Conservation (phyloP, 2,329 filamentous ascomycete species). For the Cladophialophora carrionii region DNA sequence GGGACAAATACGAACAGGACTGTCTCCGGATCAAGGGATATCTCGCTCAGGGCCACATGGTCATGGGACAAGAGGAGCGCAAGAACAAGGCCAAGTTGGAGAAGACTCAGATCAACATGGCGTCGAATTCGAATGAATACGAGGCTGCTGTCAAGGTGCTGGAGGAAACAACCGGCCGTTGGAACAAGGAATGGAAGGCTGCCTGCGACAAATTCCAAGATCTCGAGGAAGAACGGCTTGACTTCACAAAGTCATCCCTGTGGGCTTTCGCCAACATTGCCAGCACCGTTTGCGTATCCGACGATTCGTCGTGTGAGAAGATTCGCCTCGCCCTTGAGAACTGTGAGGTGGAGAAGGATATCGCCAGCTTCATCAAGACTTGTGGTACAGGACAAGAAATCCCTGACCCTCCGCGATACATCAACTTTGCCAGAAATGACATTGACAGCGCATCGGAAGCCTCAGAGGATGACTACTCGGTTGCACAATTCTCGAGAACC, state of each 20-base stretch:
- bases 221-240: constrained; percentile 91
- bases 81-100: constrained; percentile 99
- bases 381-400: constrained; percentile 94
- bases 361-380: constrained; percentile 83
- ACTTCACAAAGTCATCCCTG: constrained; percentile 95
- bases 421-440: constrained; percentile 96
- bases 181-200: constrained; percentile 98
- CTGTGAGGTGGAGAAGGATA: constrained; percentile 97
- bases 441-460: constrained; percentile 78
- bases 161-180: constrained; percentile 90
- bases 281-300: constrained; percentile 95
- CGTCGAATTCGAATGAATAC: constrained; percentile 88
- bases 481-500: constrained; percentile 91
- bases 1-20: constrained; percentile 95
- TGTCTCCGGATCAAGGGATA: constrained; percentile 98
- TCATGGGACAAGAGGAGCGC: constrained; percentile 98
- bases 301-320: constrained; percentile 95
- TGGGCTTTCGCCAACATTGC: constrained; percentile 98
- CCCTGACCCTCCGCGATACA: constrained; percentile 93
- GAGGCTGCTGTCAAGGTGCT: constrained; percentile 89
- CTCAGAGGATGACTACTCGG: constrained; percentile 93
- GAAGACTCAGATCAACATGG: constrained; percentile 96
- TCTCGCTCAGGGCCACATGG: constrained; percentile 97
- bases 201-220: constrained; percentile 99
- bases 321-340: constrained; percentile 89